Evolutionary conservation across 2,329 filamentous ascomycete species (phyloP).

Genomic region (Dactylella cylindrospora): DNA sequence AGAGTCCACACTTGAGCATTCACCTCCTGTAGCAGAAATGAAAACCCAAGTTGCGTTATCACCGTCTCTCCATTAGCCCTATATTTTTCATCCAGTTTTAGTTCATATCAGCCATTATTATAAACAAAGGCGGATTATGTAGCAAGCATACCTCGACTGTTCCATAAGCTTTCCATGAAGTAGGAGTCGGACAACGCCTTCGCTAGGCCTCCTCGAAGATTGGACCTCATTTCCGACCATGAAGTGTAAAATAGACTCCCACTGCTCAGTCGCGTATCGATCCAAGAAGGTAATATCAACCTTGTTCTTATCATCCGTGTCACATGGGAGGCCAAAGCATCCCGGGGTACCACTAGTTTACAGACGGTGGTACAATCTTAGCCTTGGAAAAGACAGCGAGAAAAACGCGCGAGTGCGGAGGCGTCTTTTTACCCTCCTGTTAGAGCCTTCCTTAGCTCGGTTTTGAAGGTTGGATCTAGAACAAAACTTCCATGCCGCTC

Average conservation of each 20-base stretch:
- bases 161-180: conserved; percentile 79
- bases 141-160: conserved; percentile 53
- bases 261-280: conserved; percentile 79
- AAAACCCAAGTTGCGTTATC: conserved; percentile 92
- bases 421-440: conserved; percentile 74
- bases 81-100: background rate
- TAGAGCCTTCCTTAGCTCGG: conserved; percentile 79
- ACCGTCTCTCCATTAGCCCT: conserved; percentile 56
- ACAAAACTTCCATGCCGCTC: conserved; percentile 53
- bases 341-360: conserved; percentile 66
- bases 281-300: conserved; percentile 76
- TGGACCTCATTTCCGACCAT: conserved; percentile 67
- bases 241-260: conserved; percentile 95
- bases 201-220: conserved; percentile 62
- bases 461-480: conserved; percentile 78
- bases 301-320: conserved; percentile 61
- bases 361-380: background rate
- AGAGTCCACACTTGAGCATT: conserved; percentile 98
- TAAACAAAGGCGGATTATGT: background rate
- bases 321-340: conserved; percentile 85
- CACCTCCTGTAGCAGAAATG: conserved; percentile 88
- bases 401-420: too few species aligned
- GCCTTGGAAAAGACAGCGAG: too few species aligned
- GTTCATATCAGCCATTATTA: background rate
- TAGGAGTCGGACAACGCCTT: conserved; percentile 80